These are phyloP conservation scores for Acanthamoeba triangularis DNA, from an alignment of 208 protist species.

Conservation along the genomic window DNA sequence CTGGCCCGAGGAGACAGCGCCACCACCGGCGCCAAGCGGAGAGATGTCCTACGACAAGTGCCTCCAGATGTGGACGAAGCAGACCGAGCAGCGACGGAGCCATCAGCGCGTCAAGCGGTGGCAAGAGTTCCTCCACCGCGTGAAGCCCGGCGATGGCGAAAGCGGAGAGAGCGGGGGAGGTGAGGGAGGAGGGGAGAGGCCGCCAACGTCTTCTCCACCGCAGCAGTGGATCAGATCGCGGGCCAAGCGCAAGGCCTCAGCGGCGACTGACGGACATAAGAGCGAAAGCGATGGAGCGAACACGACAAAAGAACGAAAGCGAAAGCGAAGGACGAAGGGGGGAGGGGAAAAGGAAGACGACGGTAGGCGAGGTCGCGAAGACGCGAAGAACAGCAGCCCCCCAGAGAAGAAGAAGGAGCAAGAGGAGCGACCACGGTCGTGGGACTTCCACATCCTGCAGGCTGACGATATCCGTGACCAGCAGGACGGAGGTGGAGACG, in stretches of 20 bases:
- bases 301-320: background rate
- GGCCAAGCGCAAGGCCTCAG: background rate
- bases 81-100: background rate
- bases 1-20: too few species aligned
- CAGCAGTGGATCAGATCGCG: background rate
- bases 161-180: too few species aligned
- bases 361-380: background rate
- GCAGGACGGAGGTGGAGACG: background rate
- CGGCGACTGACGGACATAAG: background rate
- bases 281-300: background rate
- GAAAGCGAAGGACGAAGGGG: background rate
- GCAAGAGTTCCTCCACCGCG: background rate
- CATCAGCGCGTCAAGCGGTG: background rate
- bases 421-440: background rate
- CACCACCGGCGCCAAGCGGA: too few species aligned
- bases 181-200: background rate
- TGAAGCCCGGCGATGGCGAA: background rate
- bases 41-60: background rate
- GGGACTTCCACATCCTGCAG: background rate
- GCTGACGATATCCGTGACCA: background rate
- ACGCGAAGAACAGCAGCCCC: too few species aligned
- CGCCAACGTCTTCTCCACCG: too few species aligned
- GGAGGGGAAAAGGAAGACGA: background rate
- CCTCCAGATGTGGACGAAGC: background rate
- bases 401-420: background rate